Evolutionary conservation across 1,284 basidiomycete species (phyloP).

Genomic region (Ceratobasidium sp.): DNA sequence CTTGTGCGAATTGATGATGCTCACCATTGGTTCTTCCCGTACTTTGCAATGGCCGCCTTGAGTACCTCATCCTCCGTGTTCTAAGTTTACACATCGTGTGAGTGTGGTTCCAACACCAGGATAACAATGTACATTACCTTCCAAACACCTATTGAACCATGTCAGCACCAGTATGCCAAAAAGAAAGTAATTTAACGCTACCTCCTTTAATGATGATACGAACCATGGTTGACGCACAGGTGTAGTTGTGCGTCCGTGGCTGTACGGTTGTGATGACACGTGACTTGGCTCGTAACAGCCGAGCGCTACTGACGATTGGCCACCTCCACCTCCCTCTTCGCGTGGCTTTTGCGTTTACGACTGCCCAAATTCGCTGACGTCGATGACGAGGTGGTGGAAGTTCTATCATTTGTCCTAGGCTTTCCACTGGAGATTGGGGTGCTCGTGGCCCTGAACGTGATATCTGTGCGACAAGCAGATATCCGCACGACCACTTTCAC

Average conservation of each 20-base stretch:
- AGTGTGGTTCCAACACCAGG: background rate
- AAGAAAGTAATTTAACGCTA: conserved; percentile 50
- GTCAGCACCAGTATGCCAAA: conserved; percentile 2
- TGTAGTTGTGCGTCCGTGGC: conserved; percentile 29
- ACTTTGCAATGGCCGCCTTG: conserved; percentile 97
- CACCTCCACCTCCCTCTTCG: background rate
- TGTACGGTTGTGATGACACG: conserved; percentile 21
- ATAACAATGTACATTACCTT: conserved; percentile 49
- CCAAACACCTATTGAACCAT: conserved; percentile 42
- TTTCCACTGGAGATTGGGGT: conserved; percentile 14
- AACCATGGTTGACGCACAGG: conserved; percentile 54
- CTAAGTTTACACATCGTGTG: conserved; percentile 47
- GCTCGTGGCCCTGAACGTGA: background rate
- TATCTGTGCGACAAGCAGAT: background rate
- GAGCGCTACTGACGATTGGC: conserved; percentile 3
- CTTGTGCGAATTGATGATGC: conserved; percentile 30
- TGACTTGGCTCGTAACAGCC: conserved; percentile 2
- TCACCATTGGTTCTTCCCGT: conserved; percentile 95
- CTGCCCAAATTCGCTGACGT: background rate
- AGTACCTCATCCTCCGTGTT: conserved; percentile 97
- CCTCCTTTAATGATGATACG: conserved; percentile 95
- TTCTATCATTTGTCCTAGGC: background rate
- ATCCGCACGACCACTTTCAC: no score
- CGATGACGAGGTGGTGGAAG: background rate
- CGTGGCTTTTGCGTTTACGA: background rate